Base-by-base conservation (phyloP, 768 basidiomycete genomes). In the Boletus huronensis region DNA sequence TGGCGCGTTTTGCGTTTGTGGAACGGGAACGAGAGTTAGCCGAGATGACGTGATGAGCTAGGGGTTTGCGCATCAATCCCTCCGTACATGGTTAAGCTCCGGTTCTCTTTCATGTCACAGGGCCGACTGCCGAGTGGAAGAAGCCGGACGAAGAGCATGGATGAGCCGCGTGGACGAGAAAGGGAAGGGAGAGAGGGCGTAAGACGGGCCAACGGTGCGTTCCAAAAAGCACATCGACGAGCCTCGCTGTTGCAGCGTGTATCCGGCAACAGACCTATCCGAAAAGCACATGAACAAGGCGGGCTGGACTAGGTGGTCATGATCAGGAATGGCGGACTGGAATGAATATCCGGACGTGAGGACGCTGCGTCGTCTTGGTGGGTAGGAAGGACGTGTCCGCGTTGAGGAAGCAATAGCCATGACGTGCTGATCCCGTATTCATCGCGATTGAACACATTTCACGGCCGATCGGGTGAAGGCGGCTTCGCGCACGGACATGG, bases 171-270 rank as follows among this genome's bases (percentile, higher is more conserved):
- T 54, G 53, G 50, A n/a, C 10, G 14, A 34, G 19, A 55, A 21
- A 43, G 23, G 29, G 55, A 29, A 4, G 34, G 28, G 17, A 25
- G 6, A 31, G 25, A 34, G 40, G 61, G 47, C 16, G 53, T 19
- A 41, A 41, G 48, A 29, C 35, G 29, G 23, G 52, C 17, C 28
- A 29, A 41, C 8, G 23, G 35, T 6, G 28, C 23, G 2, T 49
- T 52, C 44, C 36, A 38, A 47, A 40, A 44, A 50, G 41, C n/a
- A 40, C 32, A 63, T 51, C 47, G 50, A 26, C 25, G 40, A 52
- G 54, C 63, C 60, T 63, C 64, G 43, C 52, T 54, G 63, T 44
- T 43, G 9, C 54, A 46, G 47, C 64, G 31, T 63, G 57, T 35
- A 52, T 19, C 40, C 45, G 32, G 54, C 9, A 17, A 53, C 19